Conservation (phyloP, 495 filamentous ascomycete species). For the Jackrogersella multiformis region DNA sequence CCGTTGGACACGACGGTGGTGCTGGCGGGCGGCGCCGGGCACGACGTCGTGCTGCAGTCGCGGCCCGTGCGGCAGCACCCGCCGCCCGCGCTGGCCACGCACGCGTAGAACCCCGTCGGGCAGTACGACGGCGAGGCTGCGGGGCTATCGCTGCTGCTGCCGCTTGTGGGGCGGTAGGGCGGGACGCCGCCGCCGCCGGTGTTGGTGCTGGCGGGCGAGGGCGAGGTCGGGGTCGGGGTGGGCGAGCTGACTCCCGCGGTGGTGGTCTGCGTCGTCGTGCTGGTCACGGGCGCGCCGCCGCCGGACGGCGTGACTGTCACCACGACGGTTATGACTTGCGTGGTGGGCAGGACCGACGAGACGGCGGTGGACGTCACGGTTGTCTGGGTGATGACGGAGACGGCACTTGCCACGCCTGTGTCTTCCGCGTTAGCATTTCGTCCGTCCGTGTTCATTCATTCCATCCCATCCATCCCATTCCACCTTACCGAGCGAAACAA, state of each 20-base stretch:
- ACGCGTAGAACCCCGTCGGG: slow-evolving; percentile 66
- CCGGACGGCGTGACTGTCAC: slow-evolving; percentile 48
- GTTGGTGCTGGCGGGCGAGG: slow-evolving; percentile 48
- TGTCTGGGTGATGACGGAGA: slow-evolving; percentile 57
- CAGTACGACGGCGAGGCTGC: slow-evolving; percentile 55
- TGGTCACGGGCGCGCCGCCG: slow-evolving; percentile 29
- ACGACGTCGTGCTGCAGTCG: slow-evolving; percentile 70
- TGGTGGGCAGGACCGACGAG: slow-evolving; percentile 35
- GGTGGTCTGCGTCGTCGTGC: slow-evolving; percentile 47
- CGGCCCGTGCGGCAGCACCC: slow-evolving; percentile 79
- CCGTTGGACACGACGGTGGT: slow-evolving; percentile 73
- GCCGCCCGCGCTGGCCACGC: slow-evolving; percentile 59
- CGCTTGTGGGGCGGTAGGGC: slow-evolving; percentile 39
- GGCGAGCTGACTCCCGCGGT: slow-evolving; percentile 47
- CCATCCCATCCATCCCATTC: background rate
- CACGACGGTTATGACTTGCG: slow-evolving; percentile 49
- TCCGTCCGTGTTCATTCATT: no score
- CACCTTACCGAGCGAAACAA: no score
- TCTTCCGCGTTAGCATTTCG: slow-evolving; percentile 14
- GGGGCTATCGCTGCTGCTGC: slow-evolving; percentile 16
- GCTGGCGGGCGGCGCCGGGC: slow-evolving; percentile 61
- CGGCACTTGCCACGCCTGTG: slow-evolving; percentile 50
- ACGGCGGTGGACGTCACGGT: slow-evolving; percentile 45
- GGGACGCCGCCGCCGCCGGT: slow-evolving; percentile 48
- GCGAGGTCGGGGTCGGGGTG: no score